phyloP scores from a whole-genome alignment of 208 protist species.

The Herpetomonas tarakana region DNA sequence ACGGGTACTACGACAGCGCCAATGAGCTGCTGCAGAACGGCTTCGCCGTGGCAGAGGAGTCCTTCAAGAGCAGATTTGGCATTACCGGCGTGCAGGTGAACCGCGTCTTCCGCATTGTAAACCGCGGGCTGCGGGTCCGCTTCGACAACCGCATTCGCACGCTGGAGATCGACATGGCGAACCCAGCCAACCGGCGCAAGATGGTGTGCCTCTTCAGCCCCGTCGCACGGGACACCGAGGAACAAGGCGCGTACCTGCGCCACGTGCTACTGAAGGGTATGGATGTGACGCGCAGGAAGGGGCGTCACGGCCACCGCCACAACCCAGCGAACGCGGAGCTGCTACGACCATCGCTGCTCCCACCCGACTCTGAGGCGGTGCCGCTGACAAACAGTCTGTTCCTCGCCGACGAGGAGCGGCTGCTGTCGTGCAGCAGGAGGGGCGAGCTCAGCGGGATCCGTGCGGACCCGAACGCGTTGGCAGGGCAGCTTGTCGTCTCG shows the following conservation, averaged over 20 bases:
- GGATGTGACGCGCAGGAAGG: neutral
- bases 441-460: conserved; percentile 28
- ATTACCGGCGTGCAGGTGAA: conserved; percentile 59
- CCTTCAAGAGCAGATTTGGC: conserved; percentile 50
- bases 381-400: conserved; percentile 88
- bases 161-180: conserved; percentile 73
- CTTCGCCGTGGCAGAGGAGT: conserved; percentile 33
- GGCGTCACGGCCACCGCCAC: neutral
- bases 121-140: conserved; percentile 66
- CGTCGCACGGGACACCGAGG: conserved; percentile 26
- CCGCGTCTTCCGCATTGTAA: conserved; percentile 78
- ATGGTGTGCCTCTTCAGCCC: conserved; percentile 85
- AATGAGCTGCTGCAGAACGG: conserved; percentile 58
- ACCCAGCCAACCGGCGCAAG: conserved; percentile 48
- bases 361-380: conserved; percentile 52
- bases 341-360: neutral
- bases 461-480: conserved; percentile 18
- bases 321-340: neutral
- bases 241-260: conserved; percentile 42
- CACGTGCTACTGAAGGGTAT: conserved; percentile 40
- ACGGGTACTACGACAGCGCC: conserved; percentile 67
- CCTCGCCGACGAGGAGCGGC: conserved; percentile 74
- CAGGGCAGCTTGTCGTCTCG: conserved; percentile 39
- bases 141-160: conserved; percentile 80
- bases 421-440: conserved; percentile 21